Evolutionary conservation across 345 rosid genomes (phyloP).

Genomic region (Eucalyptus erythrocorys): DNA sequence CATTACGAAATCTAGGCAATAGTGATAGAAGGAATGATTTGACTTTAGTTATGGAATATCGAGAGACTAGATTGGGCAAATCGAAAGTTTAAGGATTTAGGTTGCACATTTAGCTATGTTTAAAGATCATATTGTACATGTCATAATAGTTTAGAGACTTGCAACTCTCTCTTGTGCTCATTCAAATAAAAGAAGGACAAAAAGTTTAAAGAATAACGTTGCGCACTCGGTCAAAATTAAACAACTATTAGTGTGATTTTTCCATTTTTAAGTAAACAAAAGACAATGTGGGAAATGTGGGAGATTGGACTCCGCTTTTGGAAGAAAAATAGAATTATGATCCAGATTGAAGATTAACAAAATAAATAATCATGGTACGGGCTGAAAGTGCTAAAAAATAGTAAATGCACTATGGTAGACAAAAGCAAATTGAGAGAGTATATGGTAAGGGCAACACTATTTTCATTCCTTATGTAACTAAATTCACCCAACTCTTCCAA

Average conservation of each 20-base stretch:
- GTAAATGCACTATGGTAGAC: neutral
- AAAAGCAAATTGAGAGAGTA: neutral
- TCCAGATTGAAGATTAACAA: neutral
- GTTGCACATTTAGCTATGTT: neutral
- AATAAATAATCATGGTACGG: neutral
- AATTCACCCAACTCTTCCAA: too few relatives aligned
- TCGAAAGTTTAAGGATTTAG: neutral
- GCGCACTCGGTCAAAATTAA: fast-evolving
- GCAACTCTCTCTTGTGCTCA: neutral
- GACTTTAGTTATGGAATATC: neutral
- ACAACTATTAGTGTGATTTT: neutral
- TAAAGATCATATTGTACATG: neutral
- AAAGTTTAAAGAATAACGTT: neutral
- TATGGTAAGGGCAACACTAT: neutral
- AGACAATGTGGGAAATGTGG: neutral
- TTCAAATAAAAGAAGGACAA: neutral
- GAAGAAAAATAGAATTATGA: neutral
- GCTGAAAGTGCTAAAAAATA: too few relatives aligned
- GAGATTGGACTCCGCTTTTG: neutral
- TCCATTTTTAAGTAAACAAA: neutral
- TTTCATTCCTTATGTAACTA: too few relatives aligned
- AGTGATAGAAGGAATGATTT: neutral
- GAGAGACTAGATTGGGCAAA: neutral
- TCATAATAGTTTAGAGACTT: neutral
- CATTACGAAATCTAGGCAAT: too few relatives aligned